Evolutionary conservation across 148 eudicot genomes (phyloP).

Genomic region (Arctostaphylos glauca): DNA sequence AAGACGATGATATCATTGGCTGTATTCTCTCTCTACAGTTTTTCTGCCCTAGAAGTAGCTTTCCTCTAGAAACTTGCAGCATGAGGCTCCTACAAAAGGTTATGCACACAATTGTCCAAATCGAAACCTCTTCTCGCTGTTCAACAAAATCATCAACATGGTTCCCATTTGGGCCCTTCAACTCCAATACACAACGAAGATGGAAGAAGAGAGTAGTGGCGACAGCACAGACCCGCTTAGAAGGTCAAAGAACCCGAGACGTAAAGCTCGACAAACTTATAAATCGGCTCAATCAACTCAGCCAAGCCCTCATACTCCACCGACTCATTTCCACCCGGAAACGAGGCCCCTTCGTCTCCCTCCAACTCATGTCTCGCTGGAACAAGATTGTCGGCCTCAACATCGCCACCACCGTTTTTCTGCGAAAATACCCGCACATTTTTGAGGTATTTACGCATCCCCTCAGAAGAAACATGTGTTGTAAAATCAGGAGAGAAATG

Average conservation of each 20-base stretch:
- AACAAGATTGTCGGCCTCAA: slow-evolving; percentile 48
- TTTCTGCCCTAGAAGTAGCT: not conserved
- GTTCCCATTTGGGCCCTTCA: slow-evolving; percentile 57
- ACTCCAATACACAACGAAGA: slow-evolving; percentile 46
- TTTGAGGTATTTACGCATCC: slow-evolving; percentile 76
- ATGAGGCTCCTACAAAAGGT: not conserved
- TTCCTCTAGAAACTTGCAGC: not conserved
- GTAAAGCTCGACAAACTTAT: slow-evolving; percentile 51
- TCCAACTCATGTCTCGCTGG: slow-evolving; percentile 68
- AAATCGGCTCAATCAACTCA: slow-evolving; percentile 38
- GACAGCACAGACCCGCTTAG: slow-evolving; percentile 73
- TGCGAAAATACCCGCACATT: slow-evolving; percentile 56
- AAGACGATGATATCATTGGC: not conserved
- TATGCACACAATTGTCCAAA: not conserved
- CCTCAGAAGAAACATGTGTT: slow-evolving; percentile 50
- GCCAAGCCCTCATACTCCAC: slow-evolving; percentile 53
- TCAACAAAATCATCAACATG: not conserved
- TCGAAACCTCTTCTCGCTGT: not conserved
- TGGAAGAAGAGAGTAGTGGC: slow-evolving; percentile 55
- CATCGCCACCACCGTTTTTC: slow-evolving; percentile 40
- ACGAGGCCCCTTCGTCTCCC: slow-evolving; percentile 55
- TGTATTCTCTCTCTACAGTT: no score
- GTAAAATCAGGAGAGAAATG: slow-evolving; percentile 43
- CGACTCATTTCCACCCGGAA: slow-evolving; percentile 44
- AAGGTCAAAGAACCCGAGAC: slow-evolving; percentile 59